These are phyloP conservation scores for Buddleja alternifolia DNA, from an alignment of 257 asterid genomes.

Conservation along the genomic window DNA sequence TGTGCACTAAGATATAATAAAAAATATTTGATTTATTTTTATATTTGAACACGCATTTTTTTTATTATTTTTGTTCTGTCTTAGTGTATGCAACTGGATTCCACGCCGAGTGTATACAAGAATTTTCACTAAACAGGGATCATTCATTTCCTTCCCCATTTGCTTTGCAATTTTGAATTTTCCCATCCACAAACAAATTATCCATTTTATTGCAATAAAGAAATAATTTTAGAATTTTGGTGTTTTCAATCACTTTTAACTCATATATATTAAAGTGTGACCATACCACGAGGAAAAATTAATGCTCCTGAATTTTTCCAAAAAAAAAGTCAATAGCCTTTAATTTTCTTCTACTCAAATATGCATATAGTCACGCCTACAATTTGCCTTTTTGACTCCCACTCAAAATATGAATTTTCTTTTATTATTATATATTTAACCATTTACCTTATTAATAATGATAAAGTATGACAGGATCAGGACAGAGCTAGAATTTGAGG, in stretches of 20 bases:
- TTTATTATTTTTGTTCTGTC: no score
- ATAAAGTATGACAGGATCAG: no score
- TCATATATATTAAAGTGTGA: constrained; percentile 13
- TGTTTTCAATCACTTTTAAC: background rate
- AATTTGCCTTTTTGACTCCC: background rate
- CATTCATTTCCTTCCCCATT: no score
- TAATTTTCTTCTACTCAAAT: background rate
- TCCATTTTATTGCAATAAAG: no score
- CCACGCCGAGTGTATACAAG: no score
- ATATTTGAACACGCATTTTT: no score
- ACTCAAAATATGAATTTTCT: background rate
- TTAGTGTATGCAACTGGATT: no score
- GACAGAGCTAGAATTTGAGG: no score
- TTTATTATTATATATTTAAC: no score
- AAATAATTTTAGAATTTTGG: background rate
- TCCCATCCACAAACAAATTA: background rate
- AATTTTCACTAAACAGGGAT: no score
- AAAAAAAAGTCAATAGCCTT: constrained; percentile 18
- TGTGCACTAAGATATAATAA: no score
- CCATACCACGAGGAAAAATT: background rate
- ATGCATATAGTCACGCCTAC: background rate
- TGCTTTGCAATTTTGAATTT: background rate
- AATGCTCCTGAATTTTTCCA: constrained; percentile 27
- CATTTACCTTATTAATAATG: background rate
- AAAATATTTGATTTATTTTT: no score